These are phyloP conservation scores for Solanum hybrid DNA, from an alignment of 305 asterid genomes.

Conservation along the genomic window DNA sequence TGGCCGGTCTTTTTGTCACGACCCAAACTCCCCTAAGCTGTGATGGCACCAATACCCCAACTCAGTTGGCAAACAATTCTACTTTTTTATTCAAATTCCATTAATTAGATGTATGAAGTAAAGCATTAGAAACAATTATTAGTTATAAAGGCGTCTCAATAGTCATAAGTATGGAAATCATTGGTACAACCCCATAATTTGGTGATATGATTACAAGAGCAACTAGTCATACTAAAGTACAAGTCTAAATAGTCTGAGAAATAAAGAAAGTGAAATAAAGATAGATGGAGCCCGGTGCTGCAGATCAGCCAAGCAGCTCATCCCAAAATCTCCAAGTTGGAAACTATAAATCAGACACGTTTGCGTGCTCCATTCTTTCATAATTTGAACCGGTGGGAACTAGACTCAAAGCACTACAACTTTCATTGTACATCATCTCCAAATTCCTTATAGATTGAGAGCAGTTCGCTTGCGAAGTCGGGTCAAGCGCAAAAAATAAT, in stretches of 20 bases:
- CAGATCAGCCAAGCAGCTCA: background rate
- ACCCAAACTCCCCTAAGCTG: background rate
- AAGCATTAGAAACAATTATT: background rate
- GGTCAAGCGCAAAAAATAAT: background rate
- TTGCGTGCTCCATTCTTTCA: background rate
- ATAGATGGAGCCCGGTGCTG: background rate
- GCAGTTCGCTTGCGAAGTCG: background rate
- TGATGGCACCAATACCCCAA: background rate
- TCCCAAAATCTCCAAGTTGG: background rate
- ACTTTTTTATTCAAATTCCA: background rate
- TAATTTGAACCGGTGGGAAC: background rate
- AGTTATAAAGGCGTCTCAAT: background rate
- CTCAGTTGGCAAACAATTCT: background rate
- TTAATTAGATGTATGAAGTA: background rate
- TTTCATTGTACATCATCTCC: background rate
- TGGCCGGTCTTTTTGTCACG: background rate
- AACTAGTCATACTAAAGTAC: background rate
- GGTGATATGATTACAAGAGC: background rate
- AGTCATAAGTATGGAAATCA: background rate
- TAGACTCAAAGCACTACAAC: background rate
- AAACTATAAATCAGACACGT: background rate
- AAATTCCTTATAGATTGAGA: background rate
- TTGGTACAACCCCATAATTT: background rate
- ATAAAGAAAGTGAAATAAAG: background rate
- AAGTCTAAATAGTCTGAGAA: background rate